Base-by-base conservation (phyloP, 2,329 filamentous ascomycete species). In the Aspergillus bombycis region DNA sequence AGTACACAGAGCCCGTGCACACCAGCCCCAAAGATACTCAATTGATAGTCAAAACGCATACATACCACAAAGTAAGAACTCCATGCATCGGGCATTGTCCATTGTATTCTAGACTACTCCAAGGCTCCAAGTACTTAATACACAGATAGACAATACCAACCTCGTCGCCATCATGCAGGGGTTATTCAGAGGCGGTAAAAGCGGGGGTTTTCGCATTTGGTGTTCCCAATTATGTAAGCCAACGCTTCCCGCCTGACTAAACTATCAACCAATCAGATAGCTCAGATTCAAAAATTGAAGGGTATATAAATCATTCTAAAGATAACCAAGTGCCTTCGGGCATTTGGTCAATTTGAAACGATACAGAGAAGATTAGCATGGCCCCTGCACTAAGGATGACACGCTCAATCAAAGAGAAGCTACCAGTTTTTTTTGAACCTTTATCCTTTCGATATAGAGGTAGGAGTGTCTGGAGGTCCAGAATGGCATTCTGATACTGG, bases 341-440 rank as follows among this genome's bases (percentile, higher is more conserved):
- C 81, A 85, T 85, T 84, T 86, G 84, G 85, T 87, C 84, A 87
- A 85, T 84, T 87, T 86, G 84, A 85, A 86, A 86, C 84, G 84
- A 87, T 87, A 88, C 85, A 89, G 86, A 89, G 87, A 89, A 89
- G 86, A 89, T 89, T 91, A 91, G 89, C 89, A 91, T 91, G 89
- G 89, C 89, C 89, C 86, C 86, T 88, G 86, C 86, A 88, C 91
- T 94, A 94, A 94, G 91, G 91, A 94, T 94, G 91, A 94, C 91
- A 93, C 89, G 89, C 88, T 90, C 84, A 87, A 88, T 87, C 88
- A 90, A 90, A 91, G 89, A 90, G 88, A 89, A 87, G 85, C 87
- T 86, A 84, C 84, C 83, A 83, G 82, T 87, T 86, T 88, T 89
- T 88, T 86, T 71, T 62, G 16, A 46, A 54, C 54, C 62, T 62